Evolutionary conservation across 768 basidiomycete genomes (phyloP).

Genomic region (Paxillus involutus): DNA sequence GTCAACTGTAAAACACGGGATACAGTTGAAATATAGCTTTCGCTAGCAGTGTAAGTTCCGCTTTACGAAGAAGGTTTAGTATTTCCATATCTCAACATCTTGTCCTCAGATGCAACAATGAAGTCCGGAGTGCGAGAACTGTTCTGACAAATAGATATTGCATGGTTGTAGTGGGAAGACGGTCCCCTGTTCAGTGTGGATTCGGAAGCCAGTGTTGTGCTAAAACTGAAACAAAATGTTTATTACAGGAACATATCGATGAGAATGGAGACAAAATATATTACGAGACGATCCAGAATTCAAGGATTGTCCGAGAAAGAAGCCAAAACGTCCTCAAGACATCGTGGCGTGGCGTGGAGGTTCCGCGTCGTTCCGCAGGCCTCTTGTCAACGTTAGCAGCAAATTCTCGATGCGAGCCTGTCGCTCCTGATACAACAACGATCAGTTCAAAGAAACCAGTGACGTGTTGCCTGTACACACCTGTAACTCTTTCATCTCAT

Average conservation of each 20-base stretch:
- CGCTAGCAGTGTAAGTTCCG: too few species aligned
- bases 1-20: too few species aligned
- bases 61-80: too few species aligned
- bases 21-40: too few species aligned
- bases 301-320: not conserved
- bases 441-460: constrained; percentile 2
- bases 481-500: constrained; percentile 84
- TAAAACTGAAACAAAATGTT: not conserved
- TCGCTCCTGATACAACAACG: constrained; percentile 47
- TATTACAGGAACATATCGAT: too few species aligned
- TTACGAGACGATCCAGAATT: too few species aligned
- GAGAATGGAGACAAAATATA: not conserved
- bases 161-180: too few species aligned
- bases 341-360: not conserved
- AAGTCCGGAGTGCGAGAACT: too few species aligned
- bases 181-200: too few species aligned
- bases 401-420: constrained; percentile 79
- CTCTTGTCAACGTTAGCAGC: constrained; percentile 64
- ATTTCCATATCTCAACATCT: too few species aligned
- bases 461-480: constrained; percentile 35
- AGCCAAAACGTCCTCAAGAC: not conserved
- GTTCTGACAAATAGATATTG: too few species aligned
- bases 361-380: constrained; percentile 47
- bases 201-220: not conserved
- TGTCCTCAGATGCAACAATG: too few species aligned